Conservation (phyloP, 805 yeast genomes). For the Saccharomycopsis lassenensis region DNA sequence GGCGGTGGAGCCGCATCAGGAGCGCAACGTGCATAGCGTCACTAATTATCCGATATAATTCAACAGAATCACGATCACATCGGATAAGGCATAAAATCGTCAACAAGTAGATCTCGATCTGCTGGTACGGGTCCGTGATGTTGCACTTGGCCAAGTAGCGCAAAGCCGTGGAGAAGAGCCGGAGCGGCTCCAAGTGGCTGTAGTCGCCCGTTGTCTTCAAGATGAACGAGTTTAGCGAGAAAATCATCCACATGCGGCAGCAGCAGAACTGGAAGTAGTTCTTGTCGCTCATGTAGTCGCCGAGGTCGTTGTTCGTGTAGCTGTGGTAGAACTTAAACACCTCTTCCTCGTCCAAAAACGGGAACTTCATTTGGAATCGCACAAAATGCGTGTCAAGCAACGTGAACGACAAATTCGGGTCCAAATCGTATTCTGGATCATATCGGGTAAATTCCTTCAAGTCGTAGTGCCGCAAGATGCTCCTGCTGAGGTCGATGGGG, state of each 20-base stretch:
- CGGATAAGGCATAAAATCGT: slow-evolving; percentile 46
- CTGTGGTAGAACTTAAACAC: slow-evolving; percentile 39
- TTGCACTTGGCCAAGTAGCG: slow-evolving; percentile 40
- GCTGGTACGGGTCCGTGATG: slow-evolving; percentile 25
- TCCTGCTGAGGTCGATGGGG: slow-evolving; percentile 29
- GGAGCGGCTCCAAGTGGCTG: slow-evolving; percentile 41
- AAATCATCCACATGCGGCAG: slow-evolving; percentile 46
- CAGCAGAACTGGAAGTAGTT: slow-evolving; percentile 41
- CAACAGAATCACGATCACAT: slow-evolving; percentile 49
- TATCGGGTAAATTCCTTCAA: slow-evolving; percentile 33
- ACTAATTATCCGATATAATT: slow-evolving; percentile 39
- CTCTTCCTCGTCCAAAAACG: slow-evolving; percentile 41
- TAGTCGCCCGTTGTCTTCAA: slow-evolving; percentile 48
- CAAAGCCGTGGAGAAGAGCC: slow-evolving; percentile 50
- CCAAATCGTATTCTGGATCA: slow-evolving; percentile 44
- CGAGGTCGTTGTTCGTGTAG: slow-evolving; percentile 29
- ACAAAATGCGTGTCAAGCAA: slow-evolving; percentile 46
- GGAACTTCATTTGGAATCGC: slow-evolving; percentile 45
- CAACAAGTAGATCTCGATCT: slow-evolving; percentile 41
- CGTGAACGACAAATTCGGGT: slow-evolving; percentile 37
- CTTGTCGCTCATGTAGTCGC: slow-evolving; percentile 27
- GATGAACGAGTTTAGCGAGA: slow-evolving; percentile 39
- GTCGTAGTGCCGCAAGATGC: slow-evolving; percentile 36
- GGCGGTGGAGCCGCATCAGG: too few relatives aligned
- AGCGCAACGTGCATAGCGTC: slow-evolving; percentile 41